These are phyloP conservation scores for Colletotrichum caudatum DNA, from an alignment of 2,329 filamentous ascomycete species.

Conservation along the genomic window DNA sequence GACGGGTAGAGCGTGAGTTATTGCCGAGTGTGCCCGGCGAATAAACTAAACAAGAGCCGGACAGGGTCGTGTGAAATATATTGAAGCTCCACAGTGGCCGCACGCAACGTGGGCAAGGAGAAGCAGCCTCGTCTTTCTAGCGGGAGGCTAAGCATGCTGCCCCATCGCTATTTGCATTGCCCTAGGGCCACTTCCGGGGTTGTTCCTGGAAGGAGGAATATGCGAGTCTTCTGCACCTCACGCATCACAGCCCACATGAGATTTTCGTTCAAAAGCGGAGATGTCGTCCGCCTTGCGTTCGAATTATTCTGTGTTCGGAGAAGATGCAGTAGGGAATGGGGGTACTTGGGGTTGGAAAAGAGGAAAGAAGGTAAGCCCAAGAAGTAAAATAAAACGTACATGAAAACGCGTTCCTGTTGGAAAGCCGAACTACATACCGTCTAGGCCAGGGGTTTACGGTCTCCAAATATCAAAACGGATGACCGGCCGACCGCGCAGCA, in stretches of 20 bases:
- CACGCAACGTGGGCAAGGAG: constrained; percentile 44
- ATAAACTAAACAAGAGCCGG: background rate
- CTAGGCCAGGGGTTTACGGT: background rate
- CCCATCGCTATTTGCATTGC: constrained; percentile 5
- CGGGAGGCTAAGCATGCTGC: constrained; percentile 25
- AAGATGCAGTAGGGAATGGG: background rate
- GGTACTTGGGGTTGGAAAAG: background rate
- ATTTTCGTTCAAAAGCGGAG: constrained; percentile 25
- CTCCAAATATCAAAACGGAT: constrained; percentile 8
- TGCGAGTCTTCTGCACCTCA: constrained; percentile 33
- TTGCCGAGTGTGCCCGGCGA: constrained; percentile 33
- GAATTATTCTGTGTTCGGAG: background rate
- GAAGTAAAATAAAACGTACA: too few species aligned
- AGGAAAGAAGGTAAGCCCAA: background rate
- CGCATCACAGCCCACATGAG: constrained; percentile 11
- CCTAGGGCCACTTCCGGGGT: constrained; percentile 25
- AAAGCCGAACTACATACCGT: background rate
- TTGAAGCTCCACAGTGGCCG: constrained; percentile 54
- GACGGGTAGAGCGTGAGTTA: constrained; percentile 52
- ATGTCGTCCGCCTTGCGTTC: constrained; percentile 25
- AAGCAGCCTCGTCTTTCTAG: constrained; percentile 32
- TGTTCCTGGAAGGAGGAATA: constrained; percentile 19
- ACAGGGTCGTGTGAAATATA: background rate
- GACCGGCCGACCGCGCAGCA: background rate
- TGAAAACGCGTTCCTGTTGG: background rate